Conservation (phyloP, 495 filamentous ascomycete species). For the Tuber umbilicatum region DNA sequence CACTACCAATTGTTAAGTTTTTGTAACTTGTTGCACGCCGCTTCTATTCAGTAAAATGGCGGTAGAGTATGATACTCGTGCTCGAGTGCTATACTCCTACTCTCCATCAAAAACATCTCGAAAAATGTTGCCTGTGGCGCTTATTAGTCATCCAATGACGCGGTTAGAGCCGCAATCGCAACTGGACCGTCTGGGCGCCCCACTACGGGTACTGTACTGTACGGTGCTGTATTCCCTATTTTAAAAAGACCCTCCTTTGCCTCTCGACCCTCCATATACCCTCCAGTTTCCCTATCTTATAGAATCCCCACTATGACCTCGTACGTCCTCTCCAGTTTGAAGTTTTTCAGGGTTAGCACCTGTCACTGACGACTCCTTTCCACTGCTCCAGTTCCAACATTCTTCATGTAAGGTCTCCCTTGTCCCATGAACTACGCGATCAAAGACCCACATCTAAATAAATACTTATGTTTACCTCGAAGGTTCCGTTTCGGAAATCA, state of each 20-base stretch:
- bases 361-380: conserved; percentile 28
- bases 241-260: background rate
- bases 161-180: background rate
- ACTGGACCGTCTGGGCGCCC: background rate
- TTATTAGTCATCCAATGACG: background rate
- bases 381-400: conserved; percentile 29
- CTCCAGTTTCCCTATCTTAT: background rate
- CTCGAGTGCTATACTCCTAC: too few species aligned
- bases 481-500: conserved; percentile 82
- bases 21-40: background rate
- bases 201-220: background rate
- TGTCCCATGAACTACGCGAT: conserved; percentile 17
- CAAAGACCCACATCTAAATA: background rate
- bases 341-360: conserved; percentile 5
- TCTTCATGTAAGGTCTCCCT: conserved; percentile 28
- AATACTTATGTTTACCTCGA: conserved; percentile 40
- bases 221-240: background rate
- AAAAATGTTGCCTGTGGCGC: background rate
- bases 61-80: background rate
- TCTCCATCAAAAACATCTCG: background rate
- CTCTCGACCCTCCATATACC: background rate
- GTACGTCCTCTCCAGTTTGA: conserved; percentile 27
- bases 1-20: background rate
- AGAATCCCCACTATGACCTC: conserved; percentile 36
- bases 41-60: background rate